Percentiles rank a stretch among this genome's conserved stretches.
Evolutionary conservation across 768 basidiomycete genomes (phyloP).

Genomic region (Termitomyces sp.): DNA sequence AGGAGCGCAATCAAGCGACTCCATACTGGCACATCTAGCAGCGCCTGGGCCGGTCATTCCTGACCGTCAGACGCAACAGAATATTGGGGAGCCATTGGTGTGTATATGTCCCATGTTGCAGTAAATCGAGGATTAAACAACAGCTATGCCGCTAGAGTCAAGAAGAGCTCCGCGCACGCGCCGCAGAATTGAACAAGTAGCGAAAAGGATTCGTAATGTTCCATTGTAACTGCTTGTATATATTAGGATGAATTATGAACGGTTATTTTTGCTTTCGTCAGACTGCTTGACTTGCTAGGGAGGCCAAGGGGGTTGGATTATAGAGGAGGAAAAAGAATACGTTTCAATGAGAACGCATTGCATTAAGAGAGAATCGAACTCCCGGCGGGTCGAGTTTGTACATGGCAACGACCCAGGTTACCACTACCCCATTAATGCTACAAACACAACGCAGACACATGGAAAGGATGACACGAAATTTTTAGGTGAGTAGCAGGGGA

Average conservation of each 20-base stretch:
- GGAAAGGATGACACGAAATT: too few relatives aligned
- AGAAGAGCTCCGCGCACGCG: constrained; percentile 45
- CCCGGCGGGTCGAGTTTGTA: not conserved
- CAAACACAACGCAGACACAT: too few relatives aligned
- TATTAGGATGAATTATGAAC: too few relatives aligned
- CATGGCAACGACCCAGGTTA: not conserved
- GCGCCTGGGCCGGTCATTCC: constrained; percentile 47
- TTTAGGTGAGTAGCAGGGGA: too few relatives aligned
- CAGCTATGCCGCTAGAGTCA: constrained; percentile 31
- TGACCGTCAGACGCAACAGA: constrained; percentile 37
- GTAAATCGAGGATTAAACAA: not conserved
- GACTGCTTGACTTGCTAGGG: too few relatives aligned
- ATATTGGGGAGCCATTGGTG: constrained; percentile 46
- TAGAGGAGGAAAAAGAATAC: too few relatives aligned
- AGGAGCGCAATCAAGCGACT: constrained; percentile 35
- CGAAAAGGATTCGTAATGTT: too few relatives aligned
- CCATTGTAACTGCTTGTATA: too few relatives aligned
- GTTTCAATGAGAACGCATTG: too few relatives aligned
- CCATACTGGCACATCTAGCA: constrained; percentile 42
- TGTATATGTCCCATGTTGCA: constrained; percentile 10
- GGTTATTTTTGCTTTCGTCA: too few relatives aligned
- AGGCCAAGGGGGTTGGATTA: too few relatives aligned
- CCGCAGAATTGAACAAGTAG: constrained; percentile 41
- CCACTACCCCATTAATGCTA: not conserved
- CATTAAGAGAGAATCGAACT: not conserved